Base-by-base conservation (phyloP, 305 asterid species). In the Fraxinus baroniana region DNA sequence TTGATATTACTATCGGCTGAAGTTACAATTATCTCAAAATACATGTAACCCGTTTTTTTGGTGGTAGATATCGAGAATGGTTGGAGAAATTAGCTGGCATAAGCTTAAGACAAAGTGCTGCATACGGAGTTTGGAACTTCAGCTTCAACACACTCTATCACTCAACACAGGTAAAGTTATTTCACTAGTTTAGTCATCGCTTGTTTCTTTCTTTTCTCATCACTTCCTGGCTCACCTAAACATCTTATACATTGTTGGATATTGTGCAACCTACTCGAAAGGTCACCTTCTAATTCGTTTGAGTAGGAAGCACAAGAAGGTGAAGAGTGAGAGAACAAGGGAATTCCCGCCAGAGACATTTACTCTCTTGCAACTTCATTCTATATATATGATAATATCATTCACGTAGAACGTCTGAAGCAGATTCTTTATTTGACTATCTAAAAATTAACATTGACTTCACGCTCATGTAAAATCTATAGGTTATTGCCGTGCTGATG, bases 401-500 rank as follows among this genome's bases (percentile, higher is more conserved):
- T 46, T 83, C 60, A 24, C 4, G 55, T 75, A 81, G 74, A 78
- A 78, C 36, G 77, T 73, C 37, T 24, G 18, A 79, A 80, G 76
- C 66, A 60, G 52, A 44, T 57, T 49, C 55, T 80, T 70, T 52
- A 32, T 70, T 78, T 26, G 35, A 82, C 26, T 74, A 64, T 79
- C 33, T 76, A 46, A 49, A 10, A 55, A 1, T 60, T 76, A 78
- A 71, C 78, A 15, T 80, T 64, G 75, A 64, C 81, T 86, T 80
- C 52, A 81, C 41, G 46, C 33, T 17, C 73, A 26, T 62, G 55
- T 80, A 82, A 71, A 74, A 71, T 66, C 81, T 87, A 74, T 87
- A 96, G 99, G 97, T 96, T 86, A 90, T 96, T 85, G 98, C 99
- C 77, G 99, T 96, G 91, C 90, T 96, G 91, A 81, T 96, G 52